These are phyloP conservation scores for Tricholoma furcatifolium DNA, from an alignment of 768 basidiomycete species.

Conservation along the genomic window DNA sequence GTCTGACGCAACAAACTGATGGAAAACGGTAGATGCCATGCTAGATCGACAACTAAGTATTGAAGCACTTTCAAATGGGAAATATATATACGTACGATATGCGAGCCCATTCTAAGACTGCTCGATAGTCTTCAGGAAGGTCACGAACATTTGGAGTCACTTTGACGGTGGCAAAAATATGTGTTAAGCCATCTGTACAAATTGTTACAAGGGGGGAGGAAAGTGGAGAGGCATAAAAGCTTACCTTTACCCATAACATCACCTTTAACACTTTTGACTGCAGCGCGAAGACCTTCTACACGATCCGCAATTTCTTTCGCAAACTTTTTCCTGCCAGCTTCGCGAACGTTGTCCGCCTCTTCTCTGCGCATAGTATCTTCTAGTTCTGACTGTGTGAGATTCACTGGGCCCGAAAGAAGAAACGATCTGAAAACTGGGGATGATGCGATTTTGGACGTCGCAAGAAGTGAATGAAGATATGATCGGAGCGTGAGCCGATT, in stretches of 20 bases:
- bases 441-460: slow-evolving; percentile 70
- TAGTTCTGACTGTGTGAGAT: slow-evolving; percentile 65
- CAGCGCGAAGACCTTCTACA: slow-evolving; percentile 82
- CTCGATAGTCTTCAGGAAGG: slow-evolving; percentile 81
- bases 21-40: slow-evolving; percentile 94
- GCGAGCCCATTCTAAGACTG: slow-evolving; percentile 94
- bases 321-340: slow-evolving; percentile 86
- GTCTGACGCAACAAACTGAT: slow-evolving; percentile 91
- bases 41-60: slow-evolving; percentile 36
- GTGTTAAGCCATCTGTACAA: slow-evolving; percentile 74
- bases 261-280: slow-evolving; percentile 86
- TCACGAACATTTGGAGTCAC: slow-evolving; percentile 71
- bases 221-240: background rate
- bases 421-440: slow-evolving; percentile 88
- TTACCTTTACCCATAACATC: slow-evolving; percentile 87
- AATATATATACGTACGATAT: slow-evolving; percentile 74
- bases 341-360: slow-evolving; percentile 84
- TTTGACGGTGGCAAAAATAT: slow-evolving; percentile 88
- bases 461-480: slow-evolving; percentile 82
- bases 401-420: slow-evolving; percentile 73
- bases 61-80: background rate
- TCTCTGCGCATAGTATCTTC: slow-evolving; percentile 80
- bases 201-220: background rate
- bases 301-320: slow-evolving; percentile 81
- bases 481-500: slow-evolving; percentile 92